These are phyloP conservation scores for Clavariopsis aquatica DNA, from an alignment of 495 filamentous ascomycete species.

Conservation along the genomic window DNA sequence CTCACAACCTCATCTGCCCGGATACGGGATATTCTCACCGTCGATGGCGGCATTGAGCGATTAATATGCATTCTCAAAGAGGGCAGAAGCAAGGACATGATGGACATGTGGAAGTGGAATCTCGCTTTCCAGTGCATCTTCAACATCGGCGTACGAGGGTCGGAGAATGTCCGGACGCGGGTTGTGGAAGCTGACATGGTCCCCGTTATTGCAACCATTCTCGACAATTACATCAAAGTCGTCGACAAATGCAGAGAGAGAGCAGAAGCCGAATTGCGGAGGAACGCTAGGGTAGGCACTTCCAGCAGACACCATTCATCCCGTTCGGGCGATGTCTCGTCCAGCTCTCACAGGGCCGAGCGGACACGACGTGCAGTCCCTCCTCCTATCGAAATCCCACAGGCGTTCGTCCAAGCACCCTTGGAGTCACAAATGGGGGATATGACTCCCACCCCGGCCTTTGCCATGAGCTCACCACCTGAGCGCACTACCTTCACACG, in stretches of 20 bases:
- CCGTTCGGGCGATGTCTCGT: conserved; percentile 40
- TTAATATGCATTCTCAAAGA: conserved; percentile 97
- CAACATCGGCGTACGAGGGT: conserved; percentile 95
- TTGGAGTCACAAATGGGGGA: conserved; percentile 59
- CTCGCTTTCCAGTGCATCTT: conserved; percentile 97
- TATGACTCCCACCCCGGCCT: conserved; percentile 61
- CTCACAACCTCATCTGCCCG: conserved; percentile 97
- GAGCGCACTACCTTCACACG: conserved; percentile 69
- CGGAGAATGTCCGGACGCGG: conserved; percentile 86
- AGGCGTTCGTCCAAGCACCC: conserved; percentile 52
- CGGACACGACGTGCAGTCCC: conserved; percentile 62
- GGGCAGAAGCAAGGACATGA: conserved; percentile 92
- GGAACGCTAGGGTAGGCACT: conserved; percentile 45
- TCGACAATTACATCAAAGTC: conserved; percentile 97
- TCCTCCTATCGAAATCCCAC: conserved; percentile 75
- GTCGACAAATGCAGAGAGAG: conserved; percentile 86
- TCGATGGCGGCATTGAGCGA: conserved; percentile 96
- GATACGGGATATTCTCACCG: conserved; percentile 94
- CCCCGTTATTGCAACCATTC: conserved; percentile 96
- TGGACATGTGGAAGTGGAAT: conserved; percentile 99
- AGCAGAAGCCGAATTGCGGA: conserved; percentile 65
- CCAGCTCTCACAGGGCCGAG: conserved; percentile 38
- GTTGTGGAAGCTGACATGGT: conserved; percentile 99
- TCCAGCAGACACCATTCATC: conserved; percentile 40
- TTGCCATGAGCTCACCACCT: conserved; percentile 71